Base-by-base conservation (phyloP, 2,329 filamentous ascomycete genomes). In the Aspergillus pseudoglaucus region DNA sequence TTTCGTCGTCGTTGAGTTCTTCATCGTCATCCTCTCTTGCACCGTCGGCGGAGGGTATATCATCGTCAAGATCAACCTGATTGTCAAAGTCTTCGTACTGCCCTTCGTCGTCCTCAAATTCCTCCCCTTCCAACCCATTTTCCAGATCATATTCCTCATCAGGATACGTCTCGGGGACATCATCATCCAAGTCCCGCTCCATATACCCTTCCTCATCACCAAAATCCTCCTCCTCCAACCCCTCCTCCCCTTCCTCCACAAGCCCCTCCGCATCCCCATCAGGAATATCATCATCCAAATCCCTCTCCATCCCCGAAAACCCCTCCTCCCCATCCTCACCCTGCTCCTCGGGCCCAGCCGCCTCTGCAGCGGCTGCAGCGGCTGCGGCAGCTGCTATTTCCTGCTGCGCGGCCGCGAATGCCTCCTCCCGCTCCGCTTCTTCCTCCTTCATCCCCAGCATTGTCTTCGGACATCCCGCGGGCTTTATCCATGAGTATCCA, bases 381-480 rank as follows among this genome's bases (percentile, higher is more conserved):
- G 88, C 71, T 4, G 85, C 79, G 62, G 87, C 84, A 23, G 62
- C 61, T 12, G 85, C 86, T 39, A 94, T 76, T 62, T 94, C 88
- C 60, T 87, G 78, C 48, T 85, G 81, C 4, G 88, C 72, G 2
- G 86, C 80, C 61, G 87, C 83, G 53, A 87, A 81, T 51, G 90
- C 87, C 68, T 98, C 93, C 64, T 91, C 85, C 47, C 87, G 80
- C 73, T 98, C 93, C 9, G 87, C 81, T 56, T 85, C 83, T 72
- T 98, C 93, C 69, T 98, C 93, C 38, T 87, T 84, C 71, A 90
- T 81, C 53, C 94, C 90, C 63, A 94, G 85, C 50, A 95, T 81
- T 1, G 91, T 95, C 75, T 97, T 98, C 48, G 82, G 68, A 47
- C 95, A 79, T 6, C 91, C 93, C 0, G 89, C 90, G 0, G 93